A percentile compares a stretch with the other conserved stretches of the same genome.
These are phyloP conservation scores for Pleodorina starrii DNA, from an alignment of 139 green algal species.

Conservation along the genomic window DNA sequence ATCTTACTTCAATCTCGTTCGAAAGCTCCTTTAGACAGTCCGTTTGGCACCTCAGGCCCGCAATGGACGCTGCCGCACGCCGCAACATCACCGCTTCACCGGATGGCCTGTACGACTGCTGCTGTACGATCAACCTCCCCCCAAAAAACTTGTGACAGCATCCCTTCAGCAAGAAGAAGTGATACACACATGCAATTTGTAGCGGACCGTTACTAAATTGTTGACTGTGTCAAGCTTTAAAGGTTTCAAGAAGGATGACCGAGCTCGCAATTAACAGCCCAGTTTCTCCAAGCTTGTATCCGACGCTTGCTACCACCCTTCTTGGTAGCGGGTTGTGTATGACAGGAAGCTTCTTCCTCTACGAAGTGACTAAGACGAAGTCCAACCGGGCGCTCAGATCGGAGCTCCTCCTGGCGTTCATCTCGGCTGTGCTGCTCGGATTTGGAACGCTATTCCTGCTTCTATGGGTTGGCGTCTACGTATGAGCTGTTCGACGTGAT, in stretches of 20 bases:
- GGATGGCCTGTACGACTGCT: too few relatives aligned
- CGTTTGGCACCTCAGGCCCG: too few relatives aligned
- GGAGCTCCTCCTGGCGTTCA: slow-evolving; percentile 55
- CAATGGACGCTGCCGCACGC: too few relatives aligned
- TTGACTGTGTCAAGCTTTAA: too few relatives aligned
- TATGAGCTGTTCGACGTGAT: slow-evolving; percentile 53
- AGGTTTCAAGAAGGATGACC: slow-evolving; percentile 8
- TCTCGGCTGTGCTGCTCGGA: slow-evolving; percentile 57
- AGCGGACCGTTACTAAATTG: too few relatives aligned
- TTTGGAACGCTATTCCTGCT: slow-evolving; percentile 68
- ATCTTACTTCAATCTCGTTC: too few relatives aligned
- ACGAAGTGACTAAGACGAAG: slow-evolving; percentile 62
- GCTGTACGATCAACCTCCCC: too few relatives aligned
- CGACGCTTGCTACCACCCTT: slow-evolving; percentile 51
- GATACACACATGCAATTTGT: too few relatives aligned
- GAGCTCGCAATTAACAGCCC: slow-evolving; percentile 37
- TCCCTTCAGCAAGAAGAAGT: too few relatives aligned
- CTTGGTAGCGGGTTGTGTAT: slow-evolving; percentile 45
- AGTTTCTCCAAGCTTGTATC: slow-evolving; percentile 56
- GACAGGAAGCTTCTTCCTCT: slow-evolving; percentile 63
- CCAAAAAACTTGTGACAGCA: too few relatives aligned
- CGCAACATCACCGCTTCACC: too few relatives aligned
- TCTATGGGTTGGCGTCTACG: slow-evolving; percentile 66
- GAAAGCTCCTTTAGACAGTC: too few relatives aligned
- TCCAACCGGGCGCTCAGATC: slow-evolving; percentile 48